Conservation (phyloP, 768 basidiomycete genomes). For the Clathrus columnatus region DNA sequence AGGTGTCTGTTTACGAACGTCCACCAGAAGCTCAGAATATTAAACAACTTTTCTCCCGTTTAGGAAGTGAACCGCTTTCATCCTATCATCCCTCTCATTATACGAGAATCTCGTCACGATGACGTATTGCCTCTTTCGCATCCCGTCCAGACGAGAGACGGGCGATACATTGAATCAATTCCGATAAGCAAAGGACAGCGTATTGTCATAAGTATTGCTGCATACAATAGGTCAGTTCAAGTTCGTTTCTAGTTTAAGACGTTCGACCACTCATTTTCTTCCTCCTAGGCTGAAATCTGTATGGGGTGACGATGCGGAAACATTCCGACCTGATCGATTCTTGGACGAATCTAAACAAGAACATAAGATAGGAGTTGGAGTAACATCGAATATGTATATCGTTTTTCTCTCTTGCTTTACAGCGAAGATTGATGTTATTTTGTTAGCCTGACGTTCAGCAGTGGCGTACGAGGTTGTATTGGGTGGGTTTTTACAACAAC, state of each 20-base stretch:
- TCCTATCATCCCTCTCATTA: conserved; percentile 22
- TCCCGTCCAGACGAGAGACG: conserved; percentile 22
- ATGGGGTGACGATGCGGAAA: conserved; percentile 26
- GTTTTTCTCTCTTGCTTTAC: not conserved
- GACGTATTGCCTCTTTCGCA: conserved; percentile 26
- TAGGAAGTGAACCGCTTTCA: conserved; percentile 26
- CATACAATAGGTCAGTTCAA: conserved; percentile 1
- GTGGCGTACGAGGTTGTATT: not conserved
- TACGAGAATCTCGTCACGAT: conserved; percentile 20
- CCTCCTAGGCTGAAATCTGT: conserved; percentile 16
- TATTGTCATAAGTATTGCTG: conserved; percentile 12
- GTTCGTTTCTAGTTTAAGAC: not conserved
- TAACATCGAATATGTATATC: conserved; percentile 16
- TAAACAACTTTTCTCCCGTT: not conserved
- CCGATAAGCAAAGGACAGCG: conserved; percentile 17
- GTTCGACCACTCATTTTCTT: not conserved
- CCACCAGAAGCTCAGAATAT: not conserved
- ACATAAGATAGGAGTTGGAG: conserved; percentile 15
- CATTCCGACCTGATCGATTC: conserved; percentile 23
- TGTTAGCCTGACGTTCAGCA: conserved; percentile 3
- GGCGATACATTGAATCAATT: conserved; percentile 14
- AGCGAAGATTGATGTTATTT: not conserved
- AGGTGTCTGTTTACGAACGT: conserved; percentile 15
- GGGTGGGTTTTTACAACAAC: not conserved
- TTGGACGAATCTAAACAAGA: conserved; percentile 14